These are phyloP conservation scores for Globisporangium nodosum DNA, from an alignment of 352 stramenopile genomes.

Conservation along the genomic window DNA sequence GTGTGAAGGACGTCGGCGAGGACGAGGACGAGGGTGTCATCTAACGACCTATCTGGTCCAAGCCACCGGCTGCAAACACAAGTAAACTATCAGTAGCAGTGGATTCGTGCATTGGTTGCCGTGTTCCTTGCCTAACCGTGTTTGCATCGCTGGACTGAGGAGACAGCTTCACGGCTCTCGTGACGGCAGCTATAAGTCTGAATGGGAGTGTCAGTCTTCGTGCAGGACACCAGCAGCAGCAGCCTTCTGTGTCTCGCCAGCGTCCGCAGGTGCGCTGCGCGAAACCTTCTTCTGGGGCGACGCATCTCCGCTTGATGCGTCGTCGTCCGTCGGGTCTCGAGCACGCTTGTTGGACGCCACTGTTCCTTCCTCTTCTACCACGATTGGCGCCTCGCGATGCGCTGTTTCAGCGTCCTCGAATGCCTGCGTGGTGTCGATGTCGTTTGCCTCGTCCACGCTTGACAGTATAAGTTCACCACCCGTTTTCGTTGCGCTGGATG, in stretches of 20 bases:
- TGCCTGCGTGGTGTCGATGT: neutral
- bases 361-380: neutral
- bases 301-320: neutral
- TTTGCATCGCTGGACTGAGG: neutral
- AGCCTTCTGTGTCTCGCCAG: neutral
- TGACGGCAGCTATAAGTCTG: neutral
- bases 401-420: neutral
- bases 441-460: neutral
- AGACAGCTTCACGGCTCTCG: too few relatives aligned
- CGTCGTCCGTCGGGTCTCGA: slow-evolving; percentile 1
- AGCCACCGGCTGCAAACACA: neutral
- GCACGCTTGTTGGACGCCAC: slow-evolving; percentile 6
- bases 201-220: neutral
- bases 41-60: slow-evolving; percentile 8
- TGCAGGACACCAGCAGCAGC: neutral
- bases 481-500: neutral
- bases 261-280: neutral
- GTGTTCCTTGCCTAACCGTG: neutral
- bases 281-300: slow-evolving; percentile 11
- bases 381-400: neutral
- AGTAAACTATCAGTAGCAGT: neutral
- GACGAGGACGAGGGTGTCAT: slow-evolving; percentile 48
- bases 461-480: neutral
- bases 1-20: slow-evolving; percentile 16
- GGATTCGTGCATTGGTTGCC: neutral